phyloP scores from a whole-genome alignment of 2,329 filamentous ascomycete species.

The Colletotrichum sp. region DNA sequence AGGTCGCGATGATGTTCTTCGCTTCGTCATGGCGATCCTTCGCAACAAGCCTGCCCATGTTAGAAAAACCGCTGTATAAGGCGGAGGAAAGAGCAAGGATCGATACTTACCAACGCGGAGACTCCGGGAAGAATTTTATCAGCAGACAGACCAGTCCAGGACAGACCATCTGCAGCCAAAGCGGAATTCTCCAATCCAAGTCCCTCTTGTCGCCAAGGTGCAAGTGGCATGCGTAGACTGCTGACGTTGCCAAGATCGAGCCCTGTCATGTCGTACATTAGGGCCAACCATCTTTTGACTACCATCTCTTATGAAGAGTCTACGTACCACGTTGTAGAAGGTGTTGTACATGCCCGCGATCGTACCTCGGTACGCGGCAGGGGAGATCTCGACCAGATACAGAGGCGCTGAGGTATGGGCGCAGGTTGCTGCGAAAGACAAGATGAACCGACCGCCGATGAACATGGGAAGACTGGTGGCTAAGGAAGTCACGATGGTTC shows the following conservation, averaged over 20 bases:
- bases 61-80: not conserved
- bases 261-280: slow-evolving; percentile 10
- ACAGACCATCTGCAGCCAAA: slow-evolving; percentile 38
- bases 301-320: accelerated
- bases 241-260: slow-evolving; percentile 34
- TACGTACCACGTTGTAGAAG: slow-evolving; percentile 43
- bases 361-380: slow-evolving; percentile 62
- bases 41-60: slow-evolving; percentile 49
- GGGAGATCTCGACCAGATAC: slow-evolving; percentile 65
- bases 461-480: slow-evolving; percentile 41
- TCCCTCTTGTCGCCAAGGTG: slow-evolving; percentile 29
- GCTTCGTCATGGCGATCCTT: slow-evolving; percentile 57
- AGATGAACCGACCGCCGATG: slow-evolving; percentile 56
- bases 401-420: slow-evolving; percentile 61
- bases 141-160: slow-evolving; percentile 32
- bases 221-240: slow-evolving; percentile 34
- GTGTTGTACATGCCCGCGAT: slow-evolving; percentile 60
- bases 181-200: slow-evolving; percentile 36
- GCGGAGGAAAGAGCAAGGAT: not conserved
- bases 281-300: not conserved
- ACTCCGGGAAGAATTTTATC: slow-evolving; percentile 39
- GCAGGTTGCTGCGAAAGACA: slow-evolving; percentile 61
- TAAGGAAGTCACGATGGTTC: slow-evolving; percentile 53
- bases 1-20: slow-evolving; percentile 49
- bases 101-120: slow-evolving; percentile 30